Evolutionary conservation across 176 grass and related monocot genomes (phyloP).

Genomic region (Typha latifolia): DNA sequence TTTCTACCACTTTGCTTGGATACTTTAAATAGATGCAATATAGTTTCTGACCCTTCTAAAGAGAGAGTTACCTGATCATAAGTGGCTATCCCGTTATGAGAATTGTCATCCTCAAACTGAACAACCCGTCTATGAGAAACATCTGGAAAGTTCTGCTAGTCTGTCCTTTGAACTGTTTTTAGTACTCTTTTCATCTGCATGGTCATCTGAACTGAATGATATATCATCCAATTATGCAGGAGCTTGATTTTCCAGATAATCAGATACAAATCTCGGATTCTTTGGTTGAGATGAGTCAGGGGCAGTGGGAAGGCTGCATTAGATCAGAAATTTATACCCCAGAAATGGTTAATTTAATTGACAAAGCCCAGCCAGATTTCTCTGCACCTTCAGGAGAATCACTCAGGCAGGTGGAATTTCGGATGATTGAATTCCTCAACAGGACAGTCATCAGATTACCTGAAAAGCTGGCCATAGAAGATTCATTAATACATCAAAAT

Average conservation of each 20-base stretch:
- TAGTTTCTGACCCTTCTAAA: too few relatives aligned
- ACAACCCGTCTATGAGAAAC: too few relatives aligned
- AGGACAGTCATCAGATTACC: constrained; percentile 56
- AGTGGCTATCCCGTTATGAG: too few relatives aligned
- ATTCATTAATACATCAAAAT: constrained; percentile 35
- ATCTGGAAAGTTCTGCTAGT: too few relatives aligned
- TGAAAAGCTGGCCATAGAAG: constrained; percentile 60
- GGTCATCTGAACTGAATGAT: neutral
- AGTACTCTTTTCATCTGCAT: neutral
- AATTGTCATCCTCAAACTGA: too few relatives aligned
- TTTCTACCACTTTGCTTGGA: too few relatives aligned
- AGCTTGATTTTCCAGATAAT: constrained; percentile 71
- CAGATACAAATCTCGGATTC: constrained; percentile 71
- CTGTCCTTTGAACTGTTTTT: too few relatives aligned
- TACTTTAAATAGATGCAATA: too few relatives aligned
- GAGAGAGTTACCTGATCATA: too few relatives aligned
- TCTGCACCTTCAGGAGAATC: constrained; percentile 70
- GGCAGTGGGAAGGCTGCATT: constrained; percentile 77
- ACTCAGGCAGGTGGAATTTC: constrained; percentile 73
- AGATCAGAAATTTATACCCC: constrained; percentile 68
- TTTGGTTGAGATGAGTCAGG: constrained; percentile 69
- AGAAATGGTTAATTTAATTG: constrained; percentile 64
- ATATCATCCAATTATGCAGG: constrained; percentile 32
- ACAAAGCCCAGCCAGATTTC: constrained; percentile 65
- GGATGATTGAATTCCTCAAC: constrained; percentile 72